Conservation (phyloP, 805 yeast genomes). For the Kurtzmaniella cleridarum region DNA sequence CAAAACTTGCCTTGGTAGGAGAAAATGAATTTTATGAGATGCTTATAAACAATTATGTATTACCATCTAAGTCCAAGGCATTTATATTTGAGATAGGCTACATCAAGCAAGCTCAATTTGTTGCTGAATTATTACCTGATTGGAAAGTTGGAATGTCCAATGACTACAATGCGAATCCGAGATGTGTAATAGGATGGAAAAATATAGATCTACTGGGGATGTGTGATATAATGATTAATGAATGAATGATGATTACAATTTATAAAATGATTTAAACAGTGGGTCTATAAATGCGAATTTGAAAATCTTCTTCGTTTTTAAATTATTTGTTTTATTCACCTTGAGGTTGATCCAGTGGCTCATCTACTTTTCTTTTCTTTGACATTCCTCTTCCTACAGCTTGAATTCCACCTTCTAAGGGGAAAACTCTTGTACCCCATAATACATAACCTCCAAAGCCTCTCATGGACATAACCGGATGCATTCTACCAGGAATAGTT, state of each 20-base stretch:
- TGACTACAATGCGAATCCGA: constrained; percentile 47
- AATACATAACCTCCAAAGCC: constrained; percentile 89
- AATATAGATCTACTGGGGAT: constrained; percentile 3
- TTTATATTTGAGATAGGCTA: constrained; percentile 80
- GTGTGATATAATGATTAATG: constrained; percentile 5
- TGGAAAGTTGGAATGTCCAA: constrained; percentile 48
- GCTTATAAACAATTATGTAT: constrained; percentile 42
- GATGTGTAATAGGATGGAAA: constrained; percentile 66
- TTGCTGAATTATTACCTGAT: constrained; percentile 14
- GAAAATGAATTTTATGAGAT: constrained; percentile 64
- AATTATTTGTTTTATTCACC: neutral
- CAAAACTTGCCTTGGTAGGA: constrained; percentile 74
- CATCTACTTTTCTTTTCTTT: constrained; percentile 29
- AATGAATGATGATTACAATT: neutral
- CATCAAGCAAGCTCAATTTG: constrained; percentile 45
- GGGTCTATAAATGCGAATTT: neutral
- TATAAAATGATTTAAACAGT: neutral
- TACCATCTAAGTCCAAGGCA: constrained; percentile 39
- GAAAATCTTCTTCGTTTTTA: neutral
- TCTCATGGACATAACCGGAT: constrained; percentile 90
- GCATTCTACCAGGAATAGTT: constrained; percentile 89
- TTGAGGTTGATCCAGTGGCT: constrained; percentile 7
- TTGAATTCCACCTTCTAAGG: constrained; percentile 51
- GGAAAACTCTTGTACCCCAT: constrained; percentile 74
- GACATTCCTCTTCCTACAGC: constrained; percentile 65